Base-by-base conservation (phyloP, 164 flowering plant genomes). In the Tetracentron sinense region DNA sequence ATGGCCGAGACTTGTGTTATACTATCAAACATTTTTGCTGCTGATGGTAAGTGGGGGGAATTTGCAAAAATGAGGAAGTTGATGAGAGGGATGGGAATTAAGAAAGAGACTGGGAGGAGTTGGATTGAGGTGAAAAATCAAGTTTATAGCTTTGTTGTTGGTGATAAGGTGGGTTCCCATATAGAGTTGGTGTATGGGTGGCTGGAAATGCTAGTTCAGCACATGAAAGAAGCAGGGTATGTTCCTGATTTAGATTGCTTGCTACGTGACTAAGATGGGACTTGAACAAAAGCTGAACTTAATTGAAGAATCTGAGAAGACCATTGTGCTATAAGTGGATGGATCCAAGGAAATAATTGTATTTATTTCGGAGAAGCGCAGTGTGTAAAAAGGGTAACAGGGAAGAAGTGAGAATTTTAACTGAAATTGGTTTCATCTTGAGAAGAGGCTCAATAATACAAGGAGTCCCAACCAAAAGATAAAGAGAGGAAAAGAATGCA, bases 121-220 rank as follows among this genome's bases (percentile, higher is more conserved):
- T 53, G 56, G 56, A 53, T 53, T 53, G 56, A 53, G 30, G 26
- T 53, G 44, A 38, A 16, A 38, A 38, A 38, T 38, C 44, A 38
- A 38, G 44, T 38, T 38, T 16, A 38, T 38, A 8, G 44, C 44
- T 38, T 38, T 38, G 14, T 38, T 38, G 44, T 38, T 38, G 44
- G 44, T 12, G 44, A 38, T 38, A 38, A 38, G 44, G 44, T 38
- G 5, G 44, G 44, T 8, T 38, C 44, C 44, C 5, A 38, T 38
- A 38, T 38, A 38, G 14, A 38, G 14, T 38, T 38, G 44, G 44
- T 38, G 44, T 38, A 38, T 38, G 44, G 14, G 14, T 12, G 4
- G 14, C 14, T 38, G 44, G 44, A 38, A 38, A 38, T 38, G 44
- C 44, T 38, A 10, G 2, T 38, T 38, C 1, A 10, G 7, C 8